phyloP scores from a whole-genome alignment of 352 stramenopile genomes.

The Globisporangium solare region DNA sequence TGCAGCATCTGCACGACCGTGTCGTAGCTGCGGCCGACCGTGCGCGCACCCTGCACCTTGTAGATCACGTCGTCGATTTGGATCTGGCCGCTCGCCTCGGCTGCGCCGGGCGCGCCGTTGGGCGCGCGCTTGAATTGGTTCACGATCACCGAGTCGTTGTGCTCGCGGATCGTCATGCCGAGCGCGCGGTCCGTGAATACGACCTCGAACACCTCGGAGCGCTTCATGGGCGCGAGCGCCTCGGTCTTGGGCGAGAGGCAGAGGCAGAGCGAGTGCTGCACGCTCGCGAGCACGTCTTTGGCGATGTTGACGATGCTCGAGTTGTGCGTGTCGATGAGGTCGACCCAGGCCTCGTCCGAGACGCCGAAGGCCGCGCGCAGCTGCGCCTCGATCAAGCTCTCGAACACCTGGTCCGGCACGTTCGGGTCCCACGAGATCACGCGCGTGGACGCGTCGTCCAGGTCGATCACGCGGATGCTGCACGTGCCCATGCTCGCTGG shows the following conservation, averaged over 20 bases:
- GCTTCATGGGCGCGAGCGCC: slow-evolving; percentile 76
- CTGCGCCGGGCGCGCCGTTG: slow-evolving; percentile 45
- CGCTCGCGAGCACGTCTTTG: slow-evolving; percentile 58
- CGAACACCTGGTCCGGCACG: slow-evolving; percentile 79
- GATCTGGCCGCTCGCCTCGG: slow-evolving; percentile 54
- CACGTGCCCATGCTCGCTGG: slow-evolving; percentile 14
- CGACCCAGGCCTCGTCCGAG: slow-evolving; percentile 82
- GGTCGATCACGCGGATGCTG: slow-evolving; percentile 79
- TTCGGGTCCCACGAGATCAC: slow-evolving; percentile 75
- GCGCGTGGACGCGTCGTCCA: slow-evolving; percentile 76
- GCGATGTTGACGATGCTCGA: slow-evolving; percentile 80
- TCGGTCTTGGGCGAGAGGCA: slow-evolving; percentile 83
- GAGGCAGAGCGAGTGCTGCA: slow-evolving; percentile 62
- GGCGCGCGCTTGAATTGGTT: slow-evolving; percentile 76
- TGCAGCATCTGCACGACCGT: slow-evolving; percentile 85
- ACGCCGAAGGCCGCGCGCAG: slow-evolving; percentile 72
- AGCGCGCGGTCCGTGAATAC: slow-evolving; percentile 62
- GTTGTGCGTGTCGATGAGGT: slow-evolving; percentile 81
- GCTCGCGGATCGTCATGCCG: slow-evolving; percentile 82
- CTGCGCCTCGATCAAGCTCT: slow-evolving; percentile 72
- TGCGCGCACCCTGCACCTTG: slow-evolving; percentile 76
- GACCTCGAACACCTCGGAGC: slow-evolving; percentile 74
- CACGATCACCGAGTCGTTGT: slow-evolving; percentile 81
- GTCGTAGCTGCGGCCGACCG: slow-evolving; percentile 75
- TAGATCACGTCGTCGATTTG: slow-evolving; percentile 79